Conservation (phyloP, 2,329 filamentous ascomycete species). For the Exserohilum turcica region DNA sequence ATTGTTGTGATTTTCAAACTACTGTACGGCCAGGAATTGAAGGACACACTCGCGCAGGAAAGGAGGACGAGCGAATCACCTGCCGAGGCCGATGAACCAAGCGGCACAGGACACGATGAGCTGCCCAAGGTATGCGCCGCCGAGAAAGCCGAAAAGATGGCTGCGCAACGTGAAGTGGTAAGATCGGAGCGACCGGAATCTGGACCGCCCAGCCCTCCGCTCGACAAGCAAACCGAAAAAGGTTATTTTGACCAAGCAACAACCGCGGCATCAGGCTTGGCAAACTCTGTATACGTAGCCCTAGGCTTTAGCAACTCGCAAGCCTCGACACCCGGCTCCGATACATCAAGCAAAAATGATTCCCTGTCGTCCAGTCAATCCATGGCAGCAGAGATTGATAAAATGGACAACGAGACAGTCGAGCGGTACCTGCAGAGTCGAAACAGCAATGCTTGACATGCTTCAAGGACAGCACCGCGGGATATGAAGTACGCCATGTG, state of each 20-base stretch:
- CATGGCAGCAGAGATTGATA: slow-evolving; percentile 29
- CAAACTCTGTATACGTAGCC: slow-evolving; percentile 31
- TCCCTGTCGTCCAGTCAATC: slow-evolving; percentile 8
- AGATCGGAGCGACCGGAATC: not conserved
- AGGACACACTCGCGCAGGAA: slow-evolving; percentile 37
- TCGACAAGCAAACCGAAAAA: slow-evolving; percentile 11
- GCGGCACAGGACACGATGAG: slow-evolving; percentile 1
- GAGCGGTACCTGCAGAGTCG: slow-evolving; percentile 29
- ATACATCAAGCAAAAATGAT: slow-evolving; percentile 1
- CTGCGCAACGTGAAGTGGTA: not conserved
- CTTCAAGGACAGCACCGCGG: not conserved
- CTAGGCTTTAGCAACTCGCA: slow-evolving; percentile 43
- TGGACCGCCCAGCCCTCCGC: not conserved
- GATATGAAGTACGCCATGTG: not conserved
- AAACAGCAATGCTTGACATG: slow-evolving; percentile 18
- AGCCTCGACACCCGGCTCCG: slow-evolving; percentile 20
- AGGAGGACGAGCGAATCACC: not conserved
- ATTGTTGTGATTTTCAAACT: slow-evolving; percentile 55
- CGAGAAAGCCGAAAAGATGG: slow-evolving; percentile 1
- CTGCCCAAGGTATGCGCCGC: not conserved
- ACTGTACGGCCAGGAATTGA: slow-evolving; percentile 51
- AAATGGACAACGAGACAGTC: slow-evolving; percentile 30
- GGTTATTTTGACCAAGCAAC: slow-evolving; percentile 16
- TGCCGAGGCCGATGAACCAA: not conserved
- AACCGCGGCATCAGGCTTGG: slow-evolving; percentile 22